These are phyloP conservation scores for Groenewaldozyma salmanticensis DNA, from an alignment of 805 yeast genomes.

Conservation along the genomic window DNA sequence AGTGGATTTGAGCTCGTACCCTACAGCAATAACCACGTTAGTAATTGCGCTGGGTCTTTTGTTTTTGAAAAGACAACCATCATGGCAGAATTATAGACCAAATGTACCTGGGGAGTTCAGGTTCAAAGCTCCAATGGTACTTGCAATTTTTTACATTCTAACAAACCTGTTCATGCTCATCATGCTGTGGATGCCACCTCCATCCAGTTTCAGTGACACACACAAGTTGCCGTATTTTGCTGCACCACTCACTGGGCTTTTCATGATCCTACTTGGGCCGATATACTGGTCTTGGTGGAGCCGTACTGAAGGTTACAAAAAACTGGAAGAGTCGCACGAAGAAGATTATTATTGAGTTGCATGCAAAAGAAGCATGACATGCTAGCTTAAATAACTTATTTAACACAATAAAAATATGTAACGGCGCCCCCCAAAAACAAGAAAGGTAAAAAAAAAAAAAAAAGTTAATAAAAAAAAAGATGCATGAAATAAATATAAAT, in stretches of 20 bases:
- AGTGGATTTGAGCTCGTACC: slow-evolving; percentile 53
- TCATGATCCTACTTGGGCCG: slow-evolving; percentile 36
- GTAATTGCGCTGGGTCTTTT: slow-evolving; percentile 44
- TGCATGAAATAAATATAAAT: too few relatives aligned
- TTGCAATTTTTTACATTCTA: slow-evolving; percentile 31
- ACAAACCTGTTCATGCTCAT: slow-evolving; percentile 43
- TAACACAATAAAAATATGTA: too few relatives aligned
- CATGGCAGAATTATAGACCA: background rate
- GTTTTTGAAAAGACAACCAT: slow-evolving; percentile 32
- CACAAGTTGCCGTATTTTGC: slow-evolving; percentile 42
- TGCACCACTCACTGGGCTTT: slow-evolving; percentile 46
- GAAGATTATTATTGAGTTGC: background rate
- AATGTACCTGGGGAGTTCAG: slow-evolving; percentile 8
- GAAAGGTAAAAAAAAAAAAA: too few relatives aligned
- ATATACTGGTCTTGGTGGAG: slow-evolving; percentile 30
- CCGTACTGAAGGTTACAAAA: slow-evolving; percentile 16
- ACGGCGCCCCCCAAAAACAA: too few relatives aligned
- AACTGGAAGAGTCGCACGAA: slow-evolving; percentile 25
- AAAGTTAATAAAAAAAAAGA: background rate
- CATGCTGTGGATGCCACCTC: slow-evolving; percentile 50
- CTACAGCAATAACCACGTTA: slow-evolving; percentile 50
- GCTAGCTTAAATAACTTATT: too few relatives aligned
- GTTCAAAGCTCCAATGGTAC: slow-evolving; percentile 19
- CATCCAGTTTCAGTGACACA: slow-evolving; percentile 21
- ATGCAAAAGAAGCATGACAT: too few relatives aligned